Evolutionary conservation across 495 filamentous ascomycete species (phyloP), one percentile per base, ranked within the genome.

Genomic region (Sordaria brevicollis): DNA sequence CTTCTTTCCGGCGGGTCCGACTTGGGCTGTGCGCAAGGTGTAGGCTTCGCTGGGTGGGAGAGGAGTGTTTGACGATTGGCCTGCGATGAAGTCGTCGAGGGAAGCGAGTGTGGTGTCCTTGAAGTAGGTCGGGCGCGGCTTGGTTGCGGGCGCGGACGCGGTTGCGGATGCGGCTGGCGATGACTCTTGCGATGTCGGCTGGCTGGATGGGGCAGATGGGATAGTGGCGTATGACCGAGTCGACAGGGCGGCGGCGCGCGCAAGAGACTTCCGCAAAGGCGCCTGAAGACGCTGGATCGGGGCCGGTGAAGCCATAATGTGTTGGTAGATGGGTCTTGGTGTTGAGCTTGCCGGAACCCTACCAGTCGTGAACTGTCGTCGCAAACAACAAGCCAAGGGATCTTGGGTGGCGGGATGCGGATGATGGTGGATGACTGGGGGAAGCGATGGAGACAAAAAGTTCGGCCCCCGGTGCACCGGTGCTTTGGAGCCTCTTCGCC

Each of bases 21-120:
- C 92, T 76, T 91, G 86, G 62, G 89, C 94, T n/a, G 89, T 97
- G 67, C 79, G 80, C 69, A 93, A 85, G n/a, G 86, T 84, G 68
- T 93, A 86, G 15, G 89, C 84, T 33, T 89, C 86, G 74, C 86
- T 83, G 34, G 79, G 72, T 2, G 86, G 80, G 4, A 88, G 76
- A 1, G 83, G 76, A 17, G 81, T 70, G 4, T 79, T 75, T 11
- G 77, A 36, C 38, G 74, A 79, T 25, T 79, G 74, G n/a, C 75
- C 77, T 7, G 81, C 79, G 57, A 96, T 83, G 74, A 99, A 98
- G 68, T 98, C 93, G 36, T 88, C 80, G 78, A 99, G 92, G 8
- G 93, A 90, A 10, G 93, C 93, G 1, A 96, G 90, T 9, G 90
- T 79, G 73, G 94, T 95, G 81, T 97, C 91, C 74, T 86, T 87